Percentiles rank a stretch among this genome's conserved stretches.
phyloP scores from a whole-genome alignment of 257 asterid genomes.

The Penstemon davidsonii region DNA sequence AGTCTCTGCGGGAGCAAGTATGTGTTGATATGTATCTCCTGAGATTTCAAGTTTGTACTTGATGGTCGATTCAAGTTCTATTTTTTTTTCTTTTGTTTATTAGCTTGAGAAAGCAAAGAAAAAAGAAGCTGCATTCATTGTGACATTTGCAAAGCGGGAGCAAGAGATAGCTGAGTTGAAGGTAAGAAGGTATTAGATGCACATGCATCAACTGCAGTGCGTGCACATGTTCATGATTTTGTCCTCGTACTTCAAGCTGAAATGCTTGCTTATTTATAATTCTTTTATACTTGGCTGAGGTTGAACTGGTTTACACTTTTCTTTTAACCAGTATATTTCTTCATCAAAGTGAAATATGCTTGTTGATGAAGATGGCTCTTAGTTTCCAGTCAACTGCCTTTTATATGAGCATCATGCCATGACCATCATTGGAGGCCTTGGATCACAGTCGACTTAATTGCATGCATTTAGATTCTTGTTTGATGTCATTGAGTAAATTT shows the following conservation, averaged over 20 bases:
- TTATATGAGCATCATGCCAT: too few relatives aligned
- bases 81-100: slow-evolving; percentile 24
- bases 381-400: too few relatives aligned
- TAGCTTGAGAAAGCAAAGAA: slow-evolving; percentile 94
- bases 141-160: slow-evolving; percentile 95
- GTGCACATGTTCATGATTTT: neutral
- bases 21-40: slow-evolving; percentile 17
- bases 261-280: too few relatives aligned
- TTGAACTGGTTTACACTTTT: too few relatives aligned
- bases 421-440: too few relatives aligned
- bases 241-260: neutral
- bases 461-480: too few relatives aligned
- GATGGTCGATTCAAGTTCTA: neutral
- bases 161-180: slow-evolving; percentile 99
- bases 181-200: slow-evolving; percentile 42
- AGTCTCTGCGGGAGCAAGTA: slow-evolving; percentile 93
- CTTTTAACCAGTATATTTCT: too few relatives aligned
- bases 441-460: too few relatives aligned
- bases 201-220: neutral
- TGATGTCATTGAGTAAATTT: too few relatives aligned
- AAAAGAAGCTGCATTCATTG: slow-evolving; percentile 95
- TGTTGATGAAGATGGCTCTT: too few relatives aligned
- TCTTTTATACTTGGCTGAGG: too few relatives aligned
- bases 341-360: too few relatives aligned
- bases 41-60: slow-evolving; percentile 13